Evolutionary conservation across 2,329 filamentous ascomycete species (phyloP), one percentile per base, ranked within the genome.

Genomic region (Talaromyces sp.): DNA sequence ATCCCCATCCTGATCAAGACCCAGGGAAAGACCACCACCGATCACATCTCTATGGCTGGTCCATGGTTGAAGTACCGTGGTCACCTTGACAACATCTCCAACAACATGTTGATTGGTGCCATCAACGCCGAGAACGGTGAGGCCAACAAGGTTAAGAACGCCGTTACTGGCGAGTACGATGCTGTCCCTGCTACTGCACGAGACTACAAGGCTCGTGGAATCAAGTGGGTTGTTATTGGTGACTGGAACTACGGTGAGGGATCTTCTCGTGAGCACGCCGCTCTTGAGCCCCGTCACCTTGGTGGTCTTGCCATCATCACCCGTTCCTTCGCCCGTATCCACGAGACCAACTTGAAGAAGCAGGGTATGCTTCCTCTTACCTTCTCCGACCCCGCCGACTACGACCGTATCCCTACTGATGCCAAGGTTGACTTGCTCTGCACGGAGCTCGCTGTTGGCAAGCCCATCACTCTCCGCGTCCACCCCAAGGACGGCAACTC

Each of bases 341-440:
- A 99, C 87, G 95, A 99, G 87, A 99, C 95, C 85, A 99, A 99
- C 88, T 84, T 99, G 85, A 99, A 99, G 92, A 99, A 99, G 90
- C 95, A 99, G 88, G 95, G 95, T 83, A 97, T 99, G 94, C 91
- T 99, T 83, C 95, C 95, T 75, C 87, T 99, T 71, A 98, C 93
- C 74, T 99, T 99, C 84, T 82, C 88, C 66, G 89, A 98, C 78
- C 94, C 94, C 65, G 94, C 90, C 78, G 95, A 99, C 82, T 99
- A 99, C 82, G 95, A 99, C 81, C 96, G 92, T 88, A 93, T 99
- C 81, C 88, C 90, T 78, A 91, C 93, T 71, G 89, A 95, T 68
- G 95, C 97, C 86, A 93, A 90, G 83, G 89, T 98, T 72, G 93
- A 97, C 79, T 84, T 99, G 67, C 82, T 93, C 75, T 90, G 88